These are phyloP conservation scores for Coemansia sp. DNA, from an alignment of 192 early-diverging fungal species.

Conservation along the genomic window DNA sequence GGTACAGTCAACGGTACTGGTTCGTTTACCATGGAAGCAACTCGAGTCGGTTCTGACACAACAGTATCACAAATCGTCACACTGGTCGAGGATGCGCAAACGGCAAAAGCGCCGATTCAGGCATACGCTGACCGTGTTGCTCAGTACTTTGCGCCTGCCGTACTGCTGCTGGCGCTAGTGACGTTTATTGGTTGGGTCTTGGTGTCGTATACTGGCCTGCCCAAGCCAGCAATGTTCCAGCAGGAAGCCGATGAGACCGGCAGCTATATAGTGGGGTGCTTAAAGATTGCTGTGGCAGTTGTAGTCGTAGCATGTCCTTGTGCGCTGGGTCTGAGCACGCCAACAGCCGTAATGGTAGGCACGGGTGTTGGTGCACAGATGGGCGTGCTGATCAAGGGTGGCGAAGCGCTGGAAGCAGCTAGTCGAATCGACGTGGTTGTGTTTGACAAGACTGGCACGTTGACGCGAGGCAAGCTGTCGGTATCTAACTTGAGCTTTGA, in stretches of 20 bases:
- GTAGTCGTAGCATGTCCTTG: slow-evolving; percentile 98
- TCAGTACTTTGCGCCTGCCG: slow-evolving; percentile 86
- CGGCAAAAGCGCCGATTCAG: slow-evolving; percentile 93
- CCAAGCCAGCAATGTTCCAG: slow-evolving; percentile 50
- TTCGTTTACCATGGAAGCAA: slow-evolving; percentile 77
- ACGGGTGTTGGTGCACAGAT: slow-evolving; percentile 93
- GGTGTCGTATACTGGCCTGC: slow-evolving; percentile 51
- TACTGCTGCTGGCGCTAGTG: slow-evolving; percentile 67
- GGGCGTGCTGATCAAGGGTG: slow-evolving; percentile 97
- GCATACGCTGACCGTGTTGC: slow-evolving; percentile 85
- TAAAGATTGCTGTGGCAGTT: slow-evolving; percentile 91
- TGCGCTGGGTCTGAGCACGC: slow-evolving; percentile 92
- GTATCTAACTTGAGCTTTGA: slow-evolving; percentile 55
- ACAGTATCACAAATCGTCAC: slow-evolving; percentile 89
- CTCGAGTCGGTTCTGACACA: slow-evolving; percentile 86
- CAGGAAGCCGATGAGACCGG: slow-evolving; percentile 53
- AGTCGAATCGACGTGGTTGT: slow-evolving; percentile 80
- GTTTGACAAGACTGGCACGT: slow-evolving; percentile 98
- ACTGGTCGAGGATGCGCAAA: slow-evolving; percentile 91
- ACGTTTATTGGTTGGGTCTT: slow-evolving; percentile 81
- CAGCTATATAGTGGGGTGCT: slow-evolving; percentile 72
- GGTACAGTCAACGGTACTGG: slow-evolving; percentile 95
- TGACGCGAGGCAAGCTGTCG: slow-evolving; percentile 76
- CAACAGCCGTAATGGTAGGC: slow-evolving; percentile 98
- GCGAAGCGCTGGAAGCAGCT: slow-evolving; percentile 77